Base-by-base conservation (phyloP, 2,329 filamentous ascomycete genomes). In the Fusarium continuum region DNA sequence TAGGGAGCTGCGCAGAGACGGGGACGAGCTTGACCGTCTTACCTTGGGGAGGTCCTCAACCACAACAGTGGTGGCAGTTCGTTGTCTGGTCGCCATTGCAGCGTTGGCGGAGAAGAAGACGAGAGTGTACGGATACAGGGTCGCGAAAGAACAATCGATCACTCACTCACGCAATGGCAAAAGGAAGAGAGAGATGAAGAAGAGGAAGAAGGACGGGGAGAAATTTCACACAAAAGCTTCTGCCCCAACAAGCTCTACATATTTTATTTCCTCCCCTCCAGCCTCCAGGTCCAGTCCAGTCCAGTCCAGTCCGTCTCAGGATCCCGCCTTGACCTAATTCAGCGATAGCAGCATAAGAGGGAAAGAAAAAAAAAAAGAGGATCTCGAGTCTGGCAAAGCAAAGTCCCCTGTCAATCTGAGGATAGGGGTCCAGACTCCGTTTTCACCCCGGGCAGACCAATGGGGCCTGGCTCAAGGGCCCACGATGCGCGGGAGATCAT, bases 341-440 rank as follows among this genome's bases (percentile, higher is more conserved):
- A 65, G 68, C 55, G 20, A 51, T 60, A 65, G 65, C 53, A n/a
- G n/a, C 32, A 67, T 61, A 34, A 40, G 50, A 60, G n/a, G n/a
- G n/a, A n/a, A n/a, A n/a, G n/a, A 61, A 41, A 35, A 49, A 40
- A 51, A 41, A 45, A 26, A 17, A 52, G 32, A 22, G 45, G 56
- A 58, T 39, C 49, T 45, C 32, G 29, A 46, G 46, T n/a, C n/a
- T n/a, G n/a, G n/a, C n/a, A n/a, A n/a, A n/a, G n/a, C n/a, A n/a
- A n/a, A n/a, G n/a, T n/a, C n/a, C n/a, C n/a, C n/a, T n/a, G n/a
- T n/a, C n/a, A n/a, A n/a, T n/a, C n/a, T n/a, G n/a, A n/a, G n/a
- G 64, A 67, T 70, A 70, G 63, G 68, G 68, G 68, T 67, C 67
- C 67, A 70, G 54, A 52, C 63, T 55, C 58, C 29, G 35, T 55